phyloP scores from a whole-genome alignment of 1,139 yeast species.

The Candida sanyaensis region DNA sequence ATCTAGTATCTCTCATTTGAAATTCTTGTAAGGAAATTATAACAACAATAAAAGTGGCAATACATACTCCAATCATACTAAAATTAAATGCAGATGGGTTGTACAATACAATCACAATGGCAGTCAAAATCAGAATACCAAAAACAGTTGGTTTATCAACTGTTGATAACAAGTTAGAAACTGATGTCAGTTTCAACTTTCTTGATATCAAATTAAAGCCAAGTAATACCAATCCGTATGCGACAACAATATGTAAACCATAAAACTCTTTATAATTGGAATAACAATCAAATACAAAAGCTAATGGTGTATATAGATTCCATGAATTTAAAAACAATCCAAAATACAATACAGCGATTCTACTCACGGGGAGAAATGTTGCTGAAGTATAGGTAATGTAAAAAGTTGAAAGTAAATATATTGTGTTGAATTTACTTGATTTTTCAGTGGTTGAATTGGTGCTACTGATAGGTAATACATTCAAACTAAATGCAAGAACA shows the following conservation, averaged over 20 bases:
- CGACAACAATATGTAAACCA: slow-evolving; percentile 6
- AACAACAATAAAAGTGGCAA: slow-evolving; percentile 25
- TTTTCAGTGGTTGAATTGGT: neutral
- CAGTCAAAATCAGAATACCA: slow-evolving; percentile 1
- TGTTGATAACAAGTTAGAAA: slow-evolving; percentile 6
- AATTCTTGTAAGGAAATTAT: slow-evolving; percentile 28
- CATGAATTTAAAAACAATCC: slow-evolving; percentile 30
- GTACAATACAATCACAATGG: slow-evolving; percentile 2
- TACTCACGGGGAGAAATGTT: slow-evolving; percentile 21
- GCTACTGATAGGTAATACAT: slow-evolving; percentile 6
- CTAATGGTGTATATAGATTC: slow-evolving; percentile 27
- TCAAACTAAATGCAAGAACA: slow-evolving; percentile 4
- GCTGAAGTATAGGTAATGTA: slow-evolving; percentile 18
- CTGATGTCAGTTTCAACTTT: slow-evolving; percentile 4
- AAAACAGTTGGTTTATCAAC: slow-evolving; percentile 4
- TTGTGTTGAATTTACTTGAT: slow-evolving; percentile 4
- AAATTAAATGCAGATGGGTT: slow-evolving; percentile 14
- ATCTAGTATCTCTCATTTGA: slow-evolving; percentile 18
- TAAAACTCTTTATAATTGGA: slow-evolving; percentile 10
- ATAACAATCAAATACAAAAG: slow-evolving; percentile 24
- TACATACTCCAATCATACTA: slow-evolving; percentile 26
- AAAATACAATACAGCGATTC: slow-evolving; percentile 24
- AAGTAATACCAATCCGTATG: slow-evolving; percentile 12
- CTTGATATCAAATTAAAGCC: slow-evolving; percentile 8
- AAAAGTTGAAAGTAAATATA: slow-evolving; percentile 4